phyloP scores from a whole-genome alignment of 306 rosid species.

The Herpetospermum pedunculosum region DNA sequence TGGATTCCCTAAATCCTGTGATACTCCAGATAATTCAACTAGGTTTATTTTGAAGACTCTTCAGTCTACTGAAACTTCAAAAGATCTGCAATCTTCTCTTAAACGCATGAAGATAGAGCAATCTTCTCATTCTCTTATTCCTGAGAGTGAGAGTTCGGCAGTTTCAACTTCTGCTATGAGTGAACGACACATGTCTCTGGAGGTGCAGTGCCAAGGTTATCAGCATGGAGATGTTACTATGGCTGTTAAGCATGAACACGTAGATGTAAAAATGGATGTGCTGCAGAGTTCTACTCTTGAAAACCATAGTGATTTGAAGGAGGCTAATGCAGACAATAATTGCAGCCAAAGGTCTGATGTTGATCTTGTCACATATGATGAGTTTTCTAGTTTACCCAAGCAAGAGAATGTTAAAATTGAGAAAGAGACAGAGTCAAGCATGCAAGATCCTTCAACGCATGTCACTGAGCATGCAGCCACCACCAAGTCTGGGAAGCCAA shows the following conservation, averaged over 20 bases:
- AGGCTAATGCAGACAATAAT: conserved; percentile 30
- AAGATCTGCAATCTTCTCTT: conserved; percentile 56
- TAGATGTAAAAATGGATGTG: conserved; percentile 56
- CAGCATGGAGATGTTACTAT: conserved; percentile 28
- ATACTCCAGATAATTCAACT: conserved; percentile 25
- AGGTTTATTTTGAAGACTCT: conserved; percentile 36
- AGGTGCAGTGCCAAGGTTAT: conserved; percentile 38
- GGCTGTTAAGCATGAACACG: conserved; percentile 45
- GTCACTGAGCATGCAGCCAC: conserved; percentile 43
- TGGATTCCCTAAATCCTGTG: conserved; percentile 48
- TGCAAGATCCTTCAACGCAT: conserved; percentile 44
- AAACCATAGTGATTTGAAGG: conserved; percentile 37
- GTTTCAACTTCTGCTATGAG: conserved; percentile 31
- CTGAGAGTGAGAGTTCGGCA: conserved; percentile 42
- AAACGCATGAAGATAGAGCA: conserved; percentile 85
- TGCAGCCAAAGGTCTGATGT: conserved; percentile 27
- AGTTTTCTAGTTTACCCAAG: conserved; percentile 39
- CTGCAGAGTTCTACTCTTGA: conserved; percentile 24
- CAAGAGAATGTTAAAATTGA: conserved; percentile 50
- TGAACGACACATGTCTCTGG: conserved; percentile 38
- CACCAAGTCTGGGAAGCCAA: conserved; percentile 95
- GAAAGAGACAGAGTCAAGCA: conserved; percentile 50
- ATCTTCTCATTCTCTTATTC: conserved; percentile 35
- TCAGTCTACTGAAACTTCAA: conserved; percentile 40
- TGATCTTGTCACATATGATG: conserved; percentile 33